Percentiles rank a stretch among this genome's conserved stretches.
These are phyloP conservation scores for Elaeis guineensis DNA, from an alignment of 176 grass and related monocot species.

Conservation along the genomic window DNA sequence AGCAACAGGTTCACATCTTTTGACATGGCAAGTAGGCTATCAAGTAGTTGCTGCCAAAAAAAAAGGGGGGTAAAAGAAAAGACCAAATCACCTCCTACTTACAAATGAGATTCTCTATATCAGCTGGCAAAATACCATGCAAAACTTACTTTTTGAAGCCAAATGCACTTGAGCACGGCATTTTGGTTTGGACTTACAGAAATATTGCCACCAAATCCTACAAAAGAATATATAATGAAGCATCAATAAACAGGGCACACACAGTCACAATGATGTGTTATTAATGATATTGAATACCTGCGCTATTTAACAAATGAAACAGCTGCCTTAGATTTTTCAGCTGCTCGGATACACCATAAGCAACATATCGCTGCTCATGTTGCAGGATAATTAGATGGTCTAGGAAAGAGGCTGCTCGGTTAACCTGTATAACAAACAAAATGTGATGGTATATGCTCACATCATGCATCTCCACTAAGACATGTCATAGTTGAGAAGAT, in stretches of 20 bases:
- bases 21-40: constrained; percentile 53
- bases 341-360: constrained; percentile 48
- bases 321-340: constrained; percentile 34
- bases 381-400: constrained; percentile 59
- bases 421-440: constrained; percentile 55
- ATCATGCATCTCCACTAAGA: neutral
- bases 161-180: constrained; percentile 55
- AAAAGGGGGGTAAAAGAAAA: constrained; percentile 4
- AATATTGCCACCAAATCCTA: constrained; percentile 22
- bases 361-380: constrained; percentile 60
- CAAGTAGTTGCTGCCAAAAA: constrained; percentile 47
- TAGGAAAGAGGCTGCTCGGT: constrained; percentile 61
- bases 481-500: neutral
- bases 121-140: neutral
- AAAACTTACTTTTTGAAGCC: constrained; percentile 75
- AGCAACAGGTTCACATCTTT: constrained; percentile 62
- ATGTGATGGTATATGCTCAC: constrained; percentile 20
- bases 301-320: constrained; percentile 48
- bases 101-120: neutral
- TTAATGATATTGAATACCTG: constrained; percentile 23
- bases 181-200: constrained; percentile 48
- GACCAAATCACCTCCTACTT: no score
- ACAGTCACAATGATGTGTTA: no score
- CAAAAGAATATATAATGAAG: constrained; percentile 13
- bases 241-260: no score